Percentiles rank a stretch among this genome's conserved stretches.
Conservation (phyloP, 768 basidiomycete genomes). For the Vararia minispora region DNA sequence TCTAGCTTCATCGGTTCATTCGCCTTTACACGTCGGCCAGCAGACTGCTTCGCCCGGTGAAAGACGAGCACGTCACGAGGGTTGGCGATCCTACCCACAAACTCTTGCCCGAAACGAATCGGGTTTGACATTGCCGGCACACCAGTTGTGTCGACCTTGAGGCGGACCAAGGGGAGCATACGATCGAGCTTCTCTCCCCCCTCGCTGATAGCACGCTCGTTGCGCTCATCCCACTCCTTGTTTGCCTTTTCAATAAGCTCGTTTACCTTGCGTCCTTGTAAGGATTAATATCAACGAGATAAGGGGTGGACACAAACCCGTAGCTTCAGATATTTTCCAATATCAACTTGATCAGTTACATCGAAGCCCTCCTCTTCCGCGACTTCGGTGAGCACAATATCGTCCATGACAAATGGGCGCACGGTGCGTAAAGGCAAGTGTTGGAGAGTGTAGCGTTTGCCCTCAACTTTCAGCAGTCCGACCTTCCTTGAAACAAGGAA, state of each 20-base stretch:
- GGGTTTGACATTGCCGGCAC: slow-evolving; percentile 91
- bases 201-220: slow-evolving; percentile 44
- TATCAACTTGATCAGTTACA: slow-evolving; percentile 70
- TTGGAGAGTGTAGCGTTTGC: slow-evolving; percentile 76
- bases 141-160: slow-evolving; percentile 89
- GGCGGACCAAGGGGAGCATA: slow-evolving; percentile 80
- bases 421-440: slow-evolving; percentile 86
- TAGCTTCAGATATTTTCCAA: slow-evolving; percentile 67
- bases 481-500: slow-evolving; percentile 54
- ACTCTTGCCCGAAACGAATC: slow-evolving; percentile 93
- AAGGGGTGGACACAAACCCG: slow-evolving; percentile 33
- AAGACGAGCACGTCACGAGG: slow-evolving; percentile 90
- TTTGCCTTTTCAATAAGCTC: slow-evolving; percentile 72
- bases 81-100: slow-evolving; percentile 84
- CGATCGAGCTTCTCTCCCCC: slow-evolving; percentile 50
- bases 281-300: not conserved
- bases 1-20: slow-evolving; percentile 65
- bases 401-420: slow-evolving; percentile 87
- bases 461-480: slow-evolving; percentile 78
- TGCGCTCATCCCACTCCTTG: slow-evolving; percentile 65
- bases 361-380: slow-evolving; percentile 72
- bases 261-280: slow-evolving; percentile 46
- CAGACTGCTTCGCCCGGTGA: slow-evolving; percentile 65
- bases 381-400: slow-evolving; percentile 61
- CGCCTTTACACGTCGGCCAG: slow-evolving; percentile 43